Base-by-base conservation (phyloP, 352 stramenopile species). In the Bremia lactucae region DNA sequence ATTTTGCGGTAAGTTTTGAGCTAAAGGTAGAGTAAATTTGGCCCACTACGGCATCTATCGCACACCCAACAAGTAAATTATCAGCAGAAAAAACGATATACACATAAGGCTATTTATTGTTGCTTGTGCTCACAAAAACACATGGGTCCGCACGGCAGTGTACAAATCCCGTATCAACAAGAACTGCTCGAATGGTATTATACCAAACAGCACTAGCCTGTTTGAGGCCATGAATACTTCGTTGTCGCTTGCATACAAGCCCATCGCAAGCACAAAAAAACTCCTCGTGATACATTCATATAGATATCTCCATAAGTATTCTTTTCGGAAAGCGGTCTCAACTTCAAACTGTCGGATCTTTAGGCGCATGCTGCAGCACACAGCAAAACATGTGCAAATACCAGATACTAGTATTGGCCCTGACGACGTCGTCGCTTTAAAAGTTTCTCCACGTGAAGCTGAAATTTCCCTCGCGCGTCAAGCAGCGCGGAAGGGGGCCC, bases 261-360 rank as follows among this genome's bases (percentile, higher is more conserved):
- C 35, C 46, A 10, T 39, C 24, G 0, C 18, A 7, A 20, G 28
- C 36, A 8, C n/a, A n/a, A n/a, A n/a, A 38, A 6, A 11, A 68
- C 20, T 22, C 38, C 55, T 36, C 56, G 3, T 0, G 56, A 53
- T 1, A 38, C 3, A 4, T 21, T 21, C 49, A 67, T 75, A 22
- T 59, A 64, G 2, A 67, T 40, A 4, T 46, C 25, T 35, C 62
- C 56, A 9, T 63, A 71, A 26, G 3, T 36, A 40, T 20, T 52
- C 56, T 37, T 75, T 62, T 0, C 69, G 31, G 31, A 72, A 69
- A 4, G 64, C 54, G 9, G 60, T 68, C 6, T 69, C 45, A 24
- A 72, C 19, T 20, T 56, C 37, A 15, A 51, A 49, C 34, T 67
- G 61, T 13, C 36, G 18, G 19, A 70, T 55, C 4, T 26, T 36